Percentiles rank a stretch among this genome's conserved stretches.
These are phyloP conservation scores for Phytophthora tentaculata DNA, from an alignment of 352 stramenopile species.

Conservation along the genomic window DNA sequence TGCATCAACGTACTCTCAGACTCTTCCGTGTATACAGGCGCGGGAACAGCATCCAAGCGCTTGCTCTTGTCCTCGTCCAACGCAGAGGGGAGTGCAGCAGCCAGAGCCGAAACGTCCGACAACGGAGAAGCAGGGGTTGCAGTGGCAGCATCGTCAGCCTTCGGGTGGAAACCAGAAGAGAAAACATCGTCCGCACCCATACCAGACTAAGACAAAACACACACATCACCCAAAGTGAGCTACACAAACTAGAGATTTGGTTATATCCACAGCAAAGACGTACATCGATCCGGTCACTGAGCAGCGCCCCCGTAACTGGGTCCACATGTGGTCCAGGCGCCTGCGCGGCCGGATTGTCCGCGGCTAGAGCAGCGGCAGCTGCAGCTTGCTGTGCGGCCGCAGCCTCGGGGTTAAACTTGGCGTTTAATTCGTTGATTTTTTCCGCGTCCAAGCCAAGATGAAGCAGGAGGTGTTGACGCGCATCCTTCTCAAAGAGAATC, in stretches of 20 bases:
- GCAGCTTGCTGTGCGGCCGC: slow-evolving; percentile 38
- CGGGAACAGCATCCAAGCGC: slow-evolving; percentile 65
- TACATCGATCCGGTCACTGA: slow-evolving; percentile 82
- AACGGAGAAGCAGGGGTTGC: slow-evolving; percentile 45
- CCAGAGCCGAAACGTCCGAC: slow-evolving; percentile 57
- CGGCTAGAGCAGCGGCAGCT: slow-evolving; percentile 19
- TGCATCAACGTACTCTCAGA: slow-evolving; percentile 95
- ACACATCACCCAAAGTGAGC: slow-evolving; percentile 17
- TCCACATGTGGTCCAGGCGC: slow-evolving; percentile 38
- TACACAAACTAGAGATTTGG: not conserved
- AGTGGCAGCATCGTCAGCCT: slow-evolving; percentile 35
- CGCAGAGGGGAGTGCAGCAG: slow-evolving; percentile 46
- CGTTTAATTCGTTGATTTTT: slow-evolving; percentile 89
- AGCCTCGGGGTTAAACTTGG: slow-evolving; percentile 73
- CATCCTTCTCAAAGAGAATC: slow-evolving; percentile 95
- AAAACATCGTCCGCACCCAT: slow-evolving; percentile 82
- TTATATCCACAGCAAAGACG: slow-evolving; percentile 25
- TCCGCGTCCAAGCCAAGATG: slow-evolving; percentile 95
- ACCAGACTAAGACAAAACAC: slow-evolving; percentile 44
- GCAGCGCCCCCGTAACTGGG: slow-evolving; percentile 49
- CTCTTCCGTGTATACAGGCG: slow-evolving; percentile 85
- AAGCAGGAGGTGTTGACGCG: slow-evolving; percentile 93
- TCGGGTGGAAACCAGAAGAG: slow-evolving; percentile 68
- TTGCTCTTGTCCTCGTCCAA: slow-evolving; percentile 78
- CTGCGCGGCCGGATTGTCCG: slow-evolving; percentile 27